phyloP scores from a whole-genome alignment of 805 yeast genomes.

The Lipomyces orientalis region DNA sequence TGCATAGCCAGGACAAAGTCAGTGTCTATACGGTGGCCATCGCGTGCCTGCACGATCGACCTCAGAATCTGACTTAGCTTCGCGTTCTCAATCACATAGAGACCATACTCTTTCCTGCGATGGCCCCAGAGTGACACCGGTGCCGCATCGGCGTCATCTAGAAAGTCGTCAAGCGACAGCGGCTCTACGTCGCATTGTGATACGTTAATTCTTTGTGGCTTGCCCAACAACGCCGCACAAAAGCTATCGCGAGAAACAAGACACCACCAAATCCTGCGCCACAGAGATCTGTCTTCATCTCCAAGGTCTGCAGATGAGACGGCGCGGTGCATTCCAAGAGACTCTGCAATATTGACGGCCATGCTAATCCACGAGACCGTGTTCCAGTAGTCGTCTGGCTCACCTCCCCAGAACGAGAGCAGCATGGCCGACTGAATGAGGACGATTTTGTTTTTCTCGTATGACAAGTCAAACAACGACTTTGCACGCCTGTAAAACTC shows the following conservation, averaged over 20 bases:
- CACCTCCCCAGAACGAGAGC: conserved; percentile 33
- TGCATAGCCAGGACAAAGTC: conserved; percentile 8
- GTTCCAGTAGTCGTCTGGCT: conserved; percentile 33
- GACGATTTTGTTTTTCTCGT: conserved; percentile 25
- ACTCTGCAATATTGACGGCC: conserved; percentile 33
- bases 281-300: conserved; percentile 16
- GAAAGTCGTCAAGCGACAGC: conserved; percentile 15
- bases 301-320: conserved; percentile 9
- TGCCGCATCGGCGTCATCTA: conserved; percentile 11
- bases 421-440: conserved; percentile 21
- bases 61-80: conserved; percentile 13
- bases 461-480: conserved; percentile 28
- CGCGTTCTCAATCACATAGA: conserved; percentile 16
- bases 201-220: conserved; percentile 28
- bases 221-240: conserved; percentile 29
- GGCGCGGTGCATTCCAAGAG: conserved; percentile 31
- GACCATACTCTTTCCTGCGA: conserved; percentile 13
- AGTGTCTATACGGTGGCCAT: neutral
- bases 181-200: conserved; percentile 26
- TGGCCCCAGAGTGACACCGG: conserved; percentile 4
- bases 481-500: conserved; percentile 26
- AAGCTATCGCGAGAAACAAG: conserved; percentile 26
- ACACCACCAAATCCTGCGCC: conserved; percentile 26
- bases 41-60: conserved; percentile 15
- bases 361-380: conserved; percentile 27